Conservation (phyloP, 1,284 basidiomycete species). For the Prillingera fragicola region DNA sequence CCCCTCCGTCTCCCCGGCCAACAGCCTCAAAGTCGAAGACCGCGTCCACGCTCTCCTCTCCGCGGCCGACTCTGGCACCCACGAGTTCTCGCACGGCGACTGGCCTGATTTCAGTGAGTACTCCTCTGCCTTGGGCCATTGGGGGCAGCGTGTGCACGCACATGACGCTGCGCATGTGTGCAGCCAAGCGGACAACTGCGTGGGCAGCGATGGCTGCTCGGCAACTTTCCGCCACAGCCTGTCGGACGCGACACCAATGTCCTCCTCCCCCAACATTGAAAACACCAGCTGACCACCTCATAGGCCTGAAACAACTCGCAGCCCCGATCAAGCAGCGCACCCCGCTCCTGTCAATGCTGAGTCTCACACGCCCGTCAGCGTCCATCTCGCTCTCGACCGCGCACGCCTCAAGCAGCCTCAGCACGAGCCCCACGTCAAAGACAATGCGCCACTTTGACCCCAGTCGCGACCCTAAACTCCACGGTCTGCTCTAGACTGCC, state of each 20-base stretch:
- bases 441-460: slow-evolving; percentile 40
- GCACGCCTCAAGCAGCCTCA: too few relatives aligned
- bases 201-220: not conserved
- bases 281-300: slow-evolving; percentile 4
- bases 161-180: too few relatives aligned
- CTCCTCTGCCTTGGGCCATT: too few relatives aligned
- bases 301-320: not conserved
- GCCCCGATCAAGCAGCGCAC: slow-evolving; percentile 2
- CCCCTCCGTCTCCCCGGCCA: slow-evolving; percentile 4
- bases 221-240: not conserved
- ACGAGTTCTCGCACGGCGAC: slow-evolving; percentile 26
- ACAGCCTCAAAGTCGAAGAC: slow-evolving; percentile 11
- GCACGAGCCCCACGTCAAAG: too few relatives aligned
- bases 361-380: slow-evolving; percentile 8
- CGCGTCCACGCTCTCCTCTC: slow-evolving; percentile 26
- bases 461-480: slow-evolving; percentile 35
- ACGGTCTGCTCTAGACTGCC: slow-evolving; percentile 28
- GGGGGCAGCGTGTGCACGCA: too few relatives aligned
- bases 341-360: slow-evolving; percentile 13
- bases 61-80: slow-evolving; percentile 29
- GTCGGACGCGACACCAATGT: not conserved
- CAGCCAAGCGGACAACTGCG: not conserved
- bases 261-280: not conserved
- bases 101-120: slow-evolving; percentile 12
- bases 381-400: too few relatives aligned